Percentiles rank a stretch among this genome's conserved stretches.
phyloP scores from a whole-genome alignment of 371 early-diverging fungal genomes.

The Lichtheimia hyalospora region DNA sequence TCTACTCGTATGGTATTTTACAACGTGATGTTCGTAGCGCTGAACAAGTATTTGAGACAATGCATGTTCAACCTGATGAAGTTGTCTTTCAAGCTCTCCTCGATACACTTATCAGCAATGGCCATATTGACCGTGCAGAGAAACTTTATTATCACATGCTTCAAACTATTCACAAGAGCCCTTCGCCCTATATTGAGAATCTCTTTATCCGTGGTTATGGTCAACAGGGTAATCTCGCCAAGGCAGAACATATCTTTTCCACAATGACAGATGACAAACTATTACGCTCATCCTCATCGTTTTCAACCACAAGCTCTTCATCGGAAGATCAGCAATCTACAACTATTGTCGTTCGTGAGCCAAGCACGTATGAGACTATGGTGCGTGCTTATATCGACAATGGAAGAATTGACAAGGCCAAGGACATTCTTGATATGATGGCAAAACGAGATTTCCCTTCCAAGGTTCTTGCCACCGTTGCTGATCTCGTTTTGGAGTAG shows the following conservation, averaged over 20 bases:
- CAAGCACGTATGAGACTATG: conserved; percentile 69
- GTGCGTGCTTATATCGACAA: conserved; percentile 56
- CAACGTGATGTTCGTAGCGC: conserved; percentile 59
- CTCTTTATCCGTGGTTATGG: conserved; percentile 65
- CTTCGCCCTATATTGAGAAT: conserved; percentile 65
- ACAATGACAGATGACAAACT: conserved; percentile 54
- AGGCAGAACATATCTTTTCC: conserved; percentile 53
- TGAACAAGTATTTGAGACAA: conserved; percentile 48
- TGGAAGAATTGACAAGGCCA: conserved; percentile 42
- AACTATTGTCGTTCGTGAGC: conserved; percentile 50
- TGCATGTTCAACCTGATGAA: conserved; percentile 54
- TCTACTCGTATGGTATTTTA: conserved; percentile 60
- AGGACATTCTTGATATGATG: conserved; percentile 38
- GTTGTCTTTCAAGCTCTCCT: conserved; percentile 62
- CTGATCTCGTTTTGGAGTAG: conserved; percentile 26
- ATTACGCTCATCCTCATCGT: neutral
- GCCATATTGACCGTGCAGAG: conserved; percentile 45
- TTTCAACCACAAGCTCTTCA: neutral
- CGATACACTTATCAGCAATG: conserved; percentile 54
- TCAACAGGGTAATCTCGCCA: conserved; percentile 35
- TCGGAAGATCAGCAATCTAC: too few species aligned
- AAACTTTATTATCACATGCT: conserved; percentile 35
- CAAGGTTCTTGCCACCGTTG: conserved; percentile 44
- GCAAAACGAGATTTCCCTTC: conserved; percentile 49
- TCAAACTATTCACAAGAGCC: conserved; percentile 23